Conservation (phyloP, 805 yeast species). For the Starmerella lactis-condensi region DNA sequence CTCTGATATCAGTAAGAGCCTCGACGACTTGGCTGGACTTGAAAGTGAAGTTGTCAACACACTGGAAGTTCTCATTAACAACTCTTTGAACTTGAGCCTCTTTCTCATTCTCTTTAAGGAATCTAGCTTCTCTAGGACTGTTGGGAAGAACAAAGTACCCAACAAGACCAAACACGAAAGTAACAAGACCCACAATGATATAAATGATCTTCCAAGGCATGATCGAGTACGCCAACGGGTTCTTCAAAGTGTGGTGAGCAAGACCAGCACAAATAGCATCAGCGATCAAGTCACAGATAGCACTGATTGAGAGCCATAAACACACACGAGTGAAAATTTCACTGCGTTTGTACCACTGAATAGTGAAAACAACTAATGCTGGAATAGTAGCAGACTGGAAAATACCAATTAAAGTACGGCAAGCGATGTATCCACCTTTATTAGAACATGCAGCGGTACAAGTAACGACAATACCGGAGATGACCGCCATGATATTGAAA, state of each 20-base stretch:
- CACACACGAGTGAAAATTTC: constrained; percentile 31
- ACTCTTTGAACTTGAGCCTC: constrained; percentile 34
- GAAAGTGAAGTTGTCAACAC: constrained; percentile 38
- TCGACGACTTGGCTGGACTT: constrained; percentile 37
- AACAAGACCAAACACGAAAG: constrained; percentile 33
- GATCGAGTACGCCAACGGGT: constrained; percentile 11
- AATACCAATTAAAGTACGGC: constrained; percentile 32
- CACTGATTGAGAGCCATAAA: constrained; percentile 28
- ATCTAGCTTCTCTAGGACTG: constrained; percentile 27
- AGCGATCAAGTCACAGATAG: constrained; percentile 26
- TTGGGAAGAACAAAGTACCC: constrained; percentile 39
- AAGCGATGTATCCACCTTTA: constrained; percentile 30
- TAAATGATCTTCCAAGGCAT: constrained; percentile 46
- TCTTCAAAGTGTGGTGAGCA: constrained; percentile 2
- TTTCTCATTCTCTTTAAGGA: constrained; percentile 28
- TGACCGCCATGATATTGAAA: constrained; percentile 29
- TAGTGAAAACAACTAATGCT: constrained; percentile 36
- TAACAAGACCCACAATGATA: constrained; percentile 40
- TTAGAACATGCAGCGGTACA: constrained; percentile 29
- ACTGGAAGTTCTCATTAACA: constrained; percentile 37
- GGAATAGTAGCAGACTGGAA: constrained; percentile 39
- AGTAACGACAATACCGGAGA: constrained; percentile 41
- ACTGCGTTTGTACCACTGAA: constrained; percentile 36
- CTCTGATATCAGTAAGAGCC: constrained; percentile 31
- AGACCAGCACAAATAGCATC: constrained; percentile 17